Conservation (phyloP, 1,139 yeast genomes). For the Geotrichum europaeum region DNA sequence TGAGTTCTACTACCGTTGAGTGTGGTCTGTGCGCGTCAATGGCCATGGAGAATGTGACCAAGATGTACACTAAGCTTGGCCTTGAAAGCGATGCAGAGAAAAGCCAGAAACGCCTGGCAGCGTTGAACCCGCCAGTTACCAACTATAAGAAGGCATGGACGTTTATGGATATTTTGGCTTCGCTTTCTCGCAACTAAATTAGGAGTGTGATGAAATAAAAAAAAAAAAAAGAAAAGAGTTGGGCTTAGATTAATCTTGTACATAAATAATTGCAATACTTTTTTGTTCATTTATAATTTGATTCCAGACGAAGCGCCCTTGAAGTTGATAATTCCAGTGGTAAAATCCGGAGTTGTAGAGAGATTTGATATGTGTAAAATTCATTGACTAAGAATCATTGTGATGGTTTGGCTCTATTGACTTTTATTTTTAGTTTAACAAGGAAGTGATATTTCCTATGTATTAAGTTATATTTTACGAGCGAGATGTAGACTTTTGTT, state of each 20-base stretch:
- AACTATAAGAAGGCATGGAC: conserved; percentile 13
- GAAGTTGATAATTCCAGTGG: too few relatives aligned
- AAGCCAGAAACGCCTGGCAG: conserved; percentile 26
- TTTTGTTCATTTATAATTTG: too few relatives aligned
- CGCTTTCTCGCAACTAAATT: not conserved
- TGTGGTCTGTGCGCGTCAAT: conserved; percentile 40
- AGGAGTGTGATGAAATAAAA: not conserved
- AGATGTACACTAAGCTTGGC: conserved; percentile 38
- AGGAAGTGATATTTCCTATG: too few relatives aligned
- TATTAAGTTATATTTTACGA: too few relatives aligned
- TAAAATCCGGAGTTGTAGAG: too few relatives aligned
- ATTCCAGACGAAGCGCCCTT: too few relatives aligned
- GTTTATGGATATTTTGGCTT: conserved; percentile 2
- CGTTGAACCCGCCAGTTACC: conserved; percentile 16
- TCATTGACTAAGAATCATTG: too few relatives aligned
- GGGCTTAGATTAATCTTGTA: not conserved
- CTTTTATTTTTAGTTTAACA: too few relatives aligned
- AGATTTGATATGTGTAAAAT: too few relatives aligned
- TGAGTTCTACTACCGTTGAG: conserved; percentile 35
- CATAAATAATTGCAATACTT: not conserved
- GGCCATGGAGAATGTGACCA: conserved; percentile 36
- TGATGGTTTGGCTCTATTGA: too few relatives aligned
- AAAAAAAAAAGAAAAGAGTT: not conserved
- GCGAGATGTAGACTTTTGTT: too few relatives aligned
- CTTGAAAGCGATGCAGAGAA: conserved; percentile 32